Base-by-base conservation (phyloP, 305 asterid species). In the Fraxinus angustifolia region DNA sequence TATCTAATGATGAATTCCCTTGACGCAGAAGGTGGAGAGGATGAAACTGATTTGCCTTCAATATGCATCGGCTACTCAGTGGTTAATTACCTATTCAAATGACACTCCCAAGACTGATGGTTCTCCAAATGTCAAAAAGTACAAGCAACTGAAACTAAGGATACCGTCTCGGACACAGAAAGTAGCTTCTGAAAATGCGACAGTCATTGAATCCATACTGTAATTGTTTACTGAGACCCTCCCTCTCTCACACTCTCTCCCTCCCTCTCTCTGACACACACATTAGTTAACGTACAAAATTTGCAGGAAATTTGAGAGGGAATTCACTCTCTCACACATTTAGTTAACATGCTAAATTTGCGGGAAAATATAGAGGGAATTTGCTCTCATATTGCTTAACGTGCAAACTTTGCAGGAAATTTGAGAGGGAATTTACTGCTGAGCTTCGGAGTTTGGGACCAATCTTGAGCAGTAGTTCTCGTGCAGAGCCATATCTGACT, bases 371-470 rank as follows among this genome's bases (percentile, higher is more conserved):
- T 11, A 21, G 71, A 60, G 6, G 71, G 14, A 60, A 60, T 19
- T 60, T 23, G 21, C 72, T 65, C 34, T 26, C 53, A 16, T 11
- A 33, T 16, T 14, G 67, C 31, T 58, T 75, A 73, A 60, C 35
- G 3, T 45, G 53, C 75, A 75, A 75, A 70, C 80, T 80, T 11
- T 90, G 86, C 92, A 96, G 98, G 90, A 93, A 94, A 82, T 94
- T 96, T 79, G 98, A 96, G 88, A 89, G 87, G 83, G 97, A 92
- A 78, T 94, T 96, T 82, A 76, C 91, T 0, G 81, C 82, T 58
- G 98, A 94, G 89, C 97, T 94, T 82, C 88, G 83, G 85, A 96
- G 94, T 82, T 86, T 93, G 80, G 98, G 98, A 67, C 99, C 99
- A 4, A 91, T 96, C 77, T 68, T 96, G 87, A 96, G 98, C 93